These are phyloP conservation scores for Melocanna baccifera DNA, from an alignment of 176 grass and related monocot genomes.

Conservation along the genomic window DNA sequence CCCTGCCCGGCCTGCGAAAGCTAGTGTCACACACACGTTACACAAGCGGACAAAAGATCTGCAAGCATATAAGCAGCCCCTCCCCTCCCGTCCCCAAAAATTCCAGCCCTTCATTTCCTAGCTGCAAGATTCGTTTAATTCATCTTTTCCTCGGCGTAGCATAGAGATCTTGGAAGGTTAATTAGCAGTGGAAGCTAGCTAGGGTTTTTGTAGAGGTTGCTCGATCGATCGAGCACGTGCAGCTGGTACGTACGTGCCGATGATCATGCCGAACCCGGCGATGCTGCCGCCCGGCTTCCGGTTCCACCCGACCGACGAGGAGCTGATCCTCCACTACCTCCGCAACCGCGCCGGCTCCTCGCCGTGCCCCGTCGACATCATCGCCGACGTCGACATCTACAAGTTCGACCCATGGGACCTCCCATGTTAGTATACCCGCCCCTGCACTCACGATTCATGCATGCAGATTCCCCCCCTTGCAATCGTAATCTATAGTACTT, in stretches of 20 bases:
- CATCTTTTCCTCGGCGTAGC: not conserved
- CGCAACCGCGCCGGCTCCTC: slow-evolving; percentile 57
- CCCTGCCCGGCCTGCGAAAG: not conserved
- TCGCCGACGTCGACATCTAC: slow-evolving; percentile 98
- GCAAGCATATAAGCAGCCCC: slow-evolving; percentile 55
- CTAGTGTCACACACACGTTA: not conserved
- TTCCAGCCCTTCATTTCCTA: slow-evolving; percentile 40
- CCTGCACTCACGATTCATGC: not conserved
- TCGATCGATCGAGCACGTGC: not conserved
- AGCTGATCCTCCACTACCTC: slow-evolving; percentile 92
- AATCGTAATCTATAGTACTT: not conserved
- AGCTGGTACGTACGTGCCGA: not conserved
- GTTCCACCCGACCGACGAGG: slow-evolving; percentile 98
- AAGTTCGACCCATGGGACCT: slow-evolving; percentile 91
- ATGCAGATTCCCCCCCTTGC: not conserved
- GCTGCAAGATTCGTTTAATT: not conserved
- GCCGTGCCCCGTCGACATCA: slow-evolving; percentile 71
- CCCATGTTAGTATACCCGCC: slow-evolving; percentile 50
- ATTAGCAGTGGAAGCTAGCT: not conserved
- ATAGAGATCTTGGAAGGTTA: not conserved
- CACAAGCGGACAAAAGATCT: slow-evolving; percentile 42
- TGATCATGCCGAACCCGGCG: slow-evolving; percentile 58
- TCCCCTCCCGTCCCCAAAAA: slow-evolving; percentile 56
- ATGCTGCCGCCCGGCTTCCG: slow-evolving; percentile 91
- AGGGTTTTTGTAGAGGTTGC: not conserved